A percentile compares a stretch with the other conserved stretches of the same genome.
Conservation (phyloP, 352 stramenopile species). For the Phytophthora tentaculata region DNA sequence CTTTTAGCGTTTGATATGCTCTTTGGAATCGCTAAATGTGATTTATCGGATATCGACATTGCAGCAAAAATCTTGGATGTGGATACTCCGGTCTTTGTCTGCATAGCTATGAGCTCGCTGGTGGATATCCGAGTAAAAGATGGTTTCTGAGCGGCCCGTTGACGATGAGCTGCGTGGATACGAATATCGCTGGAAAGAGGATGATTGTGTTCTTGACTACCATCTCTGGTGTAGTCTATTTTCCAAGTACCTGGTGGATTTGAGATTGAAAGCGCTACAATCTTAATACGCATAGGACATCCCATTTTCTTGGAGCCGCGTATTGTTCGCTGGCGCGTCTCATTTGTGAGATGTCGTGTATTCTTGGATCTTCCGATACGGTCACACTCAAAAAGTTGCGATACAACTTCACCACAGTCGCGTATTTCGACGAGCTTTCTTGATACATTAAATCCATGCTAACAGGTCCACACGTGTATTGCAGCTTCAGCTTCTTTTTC, state of each 20-base stretch:
- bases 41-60: background rate
- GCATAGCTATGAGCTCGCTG: background rate
- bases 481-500: background rate
- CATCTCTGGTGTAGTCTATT: background rate
- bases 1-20: background rate
- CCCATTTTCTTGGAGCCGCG: background rate
- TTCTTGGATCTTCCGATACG: background rate
- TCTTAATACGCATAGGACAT: background rate
- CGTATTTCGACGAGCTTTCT: background rate
- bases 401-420: background rate
- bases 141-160: background rate
- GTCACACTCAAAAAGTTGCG: background rate
- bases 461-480: background rate
- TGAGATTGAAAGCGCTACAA: background rate
- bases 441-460: background rate
- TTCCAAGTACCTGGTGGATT: background rate
- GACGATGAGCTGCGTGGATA: background rate
- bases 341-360: background rate
- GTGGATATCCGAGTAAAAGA: background rate
- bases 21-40: background rate
- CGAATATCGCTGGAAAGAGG: background rate
- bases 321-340: background rate
- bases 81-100: background rate
- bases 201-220: background rate
- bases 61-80: background rate